A percentile compares a stretch with the other conserved stretches of the same genome.
These are phyloP conservation scores for Tetrahymena elliotti DNA, from an alignment of 73 alveolate genomes.

Conservation along the genomic window DNA sequence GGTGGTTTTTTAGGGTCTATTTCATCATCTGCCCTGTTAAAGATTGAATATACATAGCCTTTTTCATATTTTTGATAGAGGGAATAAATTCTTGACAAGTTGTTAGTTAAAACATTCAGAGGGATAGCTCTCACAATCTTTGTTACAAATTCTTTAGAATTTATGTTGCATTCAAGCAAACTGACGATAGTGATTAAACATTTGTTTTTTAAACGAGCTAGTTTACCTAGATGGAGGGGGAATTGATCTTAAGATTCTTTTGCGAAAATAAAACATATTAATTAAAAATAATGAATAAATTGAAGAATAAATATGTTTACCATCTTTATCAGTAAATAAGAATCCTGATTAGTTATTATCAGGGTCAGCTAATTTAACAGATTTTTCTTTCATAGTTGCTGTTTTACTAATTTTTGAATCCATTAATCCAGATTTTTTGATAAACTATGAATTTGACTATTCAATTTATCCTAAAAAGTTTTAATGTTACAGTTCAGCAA, in stretches of 20 bases:
- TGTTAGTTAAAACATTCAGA: background rate
- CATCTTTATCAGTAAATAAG: background rate
- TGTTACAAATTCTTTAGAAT: conserved; percentile 24
- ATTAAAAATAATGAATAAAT: background rate
- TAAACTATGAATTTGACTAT: background rate
- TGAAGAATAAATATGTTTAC: background rate
- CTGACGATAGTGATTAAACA: conserved; percentile 25
- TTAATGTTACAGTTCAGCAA: background rate
- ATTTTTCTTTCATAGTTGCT: background rate
- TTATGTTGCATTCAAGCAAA: conserved; percentile 11
- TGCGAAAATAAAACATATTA: background rate
- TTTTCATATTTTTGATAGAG: conserved; percentile 5
- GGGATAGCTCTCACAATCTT: conserved; percentile 20
- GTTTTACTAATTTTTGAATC: background rate
- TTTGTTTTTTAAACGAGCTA: conserved; percentile 25
- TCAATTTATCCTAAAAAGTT: background rate
- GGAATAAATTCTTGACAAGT: background rate
- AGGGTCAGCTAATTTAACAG: background rate
- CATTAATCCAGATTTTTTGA: background rate
- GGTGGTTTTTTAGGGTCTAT: background rate
- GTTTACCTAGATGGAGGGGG: background rate
- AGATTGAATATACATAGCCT: conserved; percentile 4
- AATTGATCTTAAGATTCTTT: background rate
- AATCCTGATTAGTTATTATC: background rate
- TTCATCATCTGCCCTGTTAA: conserved; percentile 16